Conservation (phyloP, 169 alveolate genomes). For the Miamiensis avidus region DNA sequence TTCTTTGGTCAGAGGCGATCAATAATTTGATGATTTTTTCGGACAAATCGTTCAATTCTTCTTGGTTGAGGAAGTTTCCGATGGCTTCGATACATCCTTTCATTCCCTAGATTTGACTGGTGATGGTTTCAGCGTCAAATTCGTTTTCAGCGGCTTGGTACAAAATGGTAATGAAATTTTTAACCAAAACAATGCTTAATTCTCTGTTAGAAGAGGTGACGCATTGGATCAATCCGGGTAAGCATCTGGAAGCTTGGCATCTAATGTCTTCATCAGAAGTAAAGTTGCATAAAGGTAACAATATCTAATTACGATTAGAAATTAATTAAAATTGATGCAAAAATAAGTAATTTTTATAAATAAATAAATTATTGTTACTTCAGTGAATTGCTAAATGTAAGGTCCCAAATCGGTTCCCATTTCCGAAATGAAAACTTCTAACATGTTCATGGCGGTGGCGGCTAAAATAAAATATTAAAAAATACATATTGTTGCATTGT, state of each 20-base stretch:
- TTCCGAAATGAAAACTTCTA: slow-evolving; percentile 76
- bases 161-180: slow-evolving; percentile 63
- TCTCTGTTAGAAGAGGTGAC: slow-evolving; percentile 45
- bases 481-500: too few species aligned
- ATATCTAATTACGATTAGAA: too few species aligned
- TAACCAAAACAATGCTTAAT: slow-evolving; percentile 36
- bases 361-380: too few species aligned
- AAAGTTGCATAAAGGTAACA: slow-evolving; percentile 56
- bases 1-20: slow-evolving; percentile 64
- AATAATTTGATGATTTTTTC: slow-evolving; percentile 56
- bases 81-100: slow-evolving; percentile 69
- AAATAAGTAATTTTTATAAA: too few species aligned
- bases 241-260: slow-evolving; percentile 71
- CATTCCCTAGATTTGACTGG: slow-evolving; percentile 63
- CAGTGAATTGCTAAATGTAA: slow-evolving; percentile 64
- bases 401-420: slow-evolving; percentile 65
- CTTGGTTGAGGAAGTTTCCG: slow-evolving; percentile 59
- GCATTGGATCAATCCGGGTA: slow-evolving; percentile 67
- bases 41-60: slow-evolving; percentile 70
- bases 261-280: slow-evolving; percentile 73
- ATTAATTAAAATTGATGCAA: too few species aligned
- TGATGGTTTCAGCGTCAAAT: slow-evolving; percentile 72
- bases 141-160: slow-evolving; percentile 69
- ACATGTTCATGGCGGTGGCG: slow-evolving; percentile 79
- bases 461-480: too few species aligned